A percentile compares a stretch with the other conserved stretches of the same genome.
phyloP scores from a whole-genome alignment of 768 basidiomycete species.

The Dacryopinax primogenitus region DNA sequence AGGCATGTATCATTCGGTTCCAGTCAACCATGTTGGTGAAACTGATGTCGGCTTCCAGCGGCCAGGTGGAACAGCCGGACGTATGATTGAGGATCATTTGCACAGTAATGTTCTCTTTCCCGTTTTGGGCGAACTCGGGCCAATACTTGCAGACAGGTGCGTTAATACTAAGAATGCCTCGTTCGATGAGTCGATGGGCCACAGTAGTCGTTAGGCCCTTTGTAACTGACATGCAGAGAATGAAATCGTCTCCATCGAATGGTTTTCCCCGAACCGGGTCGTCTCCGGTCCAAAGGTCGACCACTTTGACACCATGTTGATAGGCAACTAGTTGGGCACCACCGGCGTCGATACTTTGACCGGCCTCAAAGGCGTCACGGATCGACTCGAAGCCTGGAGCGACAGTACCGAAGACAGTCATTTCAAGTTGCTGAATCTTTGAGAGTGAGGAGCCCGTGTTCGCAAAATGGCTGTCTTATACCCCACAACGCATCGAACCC shows the following conservation, averaged over 20 bases:
- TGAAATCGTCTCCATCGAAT: background rate
- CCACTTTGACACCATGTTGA: background rate
- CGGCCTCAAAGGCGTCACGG: background rate
- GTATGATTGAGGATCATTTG: background rate
- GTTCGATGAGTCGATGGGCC: background rate
- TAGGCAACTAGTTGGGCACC: background rate
- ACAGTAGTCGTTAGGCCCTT: background rate
- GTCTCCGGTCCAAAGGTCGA: background rate
- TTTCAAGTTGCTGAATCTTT: too few relatives aligned
- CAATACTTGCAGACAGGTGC: background rate
- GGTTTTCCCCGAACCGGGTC: background rate
- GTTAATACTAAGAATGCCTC: background rate
- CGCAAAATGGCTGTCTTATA: too few relatives aligned
- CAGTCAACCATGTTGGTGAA: background rate
- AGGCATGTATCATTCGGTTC: background rate
- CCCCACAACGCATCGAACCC: too few relatives aligned
- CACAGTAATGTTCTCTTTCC: background rate
- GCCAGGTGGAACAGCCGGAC: background rate
- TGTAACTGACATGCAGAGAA: background rate
- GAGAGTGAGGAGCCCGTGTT: too few relatives aligned
- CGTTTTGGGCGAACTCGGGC: background rate
- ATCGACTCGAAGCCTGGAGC: background rate
- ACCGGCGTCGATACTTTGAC: background rate
- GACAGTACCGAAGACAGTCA: background rate
- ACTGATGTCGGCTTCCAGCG: background rate